These are phyloP conservation scores for Pyrenopolyporus hunteri DNA, from an alignment of 495 filamentous ascomycete genomes.

Conservation along the genomic window DNA sequence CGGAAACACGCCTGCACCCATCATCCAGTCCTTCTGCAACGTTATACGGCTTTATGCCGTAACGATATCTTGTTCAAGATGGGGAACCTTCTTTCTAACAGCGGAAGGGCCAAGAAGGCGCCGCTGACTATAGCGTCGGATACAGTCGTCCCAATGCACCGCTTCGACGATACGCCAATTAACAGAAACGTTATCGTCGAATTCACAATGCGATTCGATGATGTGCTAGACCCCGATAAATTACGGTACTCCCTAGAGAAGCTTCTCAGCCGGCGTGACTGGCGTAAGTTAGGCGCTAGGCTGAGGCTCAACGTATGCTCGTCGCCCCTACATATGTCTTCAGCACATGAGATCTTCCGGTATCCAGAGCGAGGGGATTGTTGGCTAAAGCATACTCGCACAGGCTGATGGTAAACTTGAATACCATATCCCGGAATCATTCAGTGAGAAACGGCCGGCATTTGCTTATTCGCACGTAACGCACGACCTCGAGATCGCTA, in stretches of 20 bases:
- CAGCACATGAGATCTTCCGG: neutral
- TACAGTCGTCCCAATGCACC: conserved; percentile 47
- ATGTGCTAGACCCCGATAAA: conserved; percentile 53
- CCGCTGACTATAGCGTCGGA: conserved; percentile 42
- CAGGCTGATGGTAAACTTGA: conserved; percentile 48
- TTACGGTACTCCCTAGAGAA: conserved; percentile 46
- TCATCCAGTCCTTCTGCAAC: neutral
- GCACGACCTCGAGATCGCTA: conserved; percentile 39
- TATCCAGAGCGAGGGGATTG: neutral
- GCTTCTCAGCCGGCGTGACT: conserved; percentile 47
- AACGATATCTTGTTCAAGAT: conserved; percentile 15
- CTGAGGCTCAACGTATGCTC: conserved; percentile 47
- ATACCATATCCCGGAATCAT: conserved; percentile 53
- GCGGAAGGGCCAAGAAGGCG: conserved; percentile 5
- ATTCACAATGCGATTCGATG: conserved; percentile 52
- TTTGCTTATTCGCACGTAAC: conserved; percentile 46
- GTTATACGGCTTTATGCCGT: conserved; percentile 8
- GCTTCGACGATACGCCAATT: conserved; percentile 47
- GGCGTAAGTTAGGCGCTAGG: conserved; percentile 55
- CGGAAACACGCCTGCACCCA: neutral
- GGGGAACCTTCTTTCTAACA: conserved; percentile 29
- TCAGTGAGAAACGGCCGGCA: conserved; percentile 46
- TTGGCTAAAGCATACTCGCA: conserved; percentile 14
- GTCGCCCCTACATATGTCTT: neutral
- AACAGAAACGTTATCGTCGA: conserved; percentile 46